Base-by-base conservation (phyloP, 1,139 yeast species). In the Yamadazyma dushanensis region DNA sequence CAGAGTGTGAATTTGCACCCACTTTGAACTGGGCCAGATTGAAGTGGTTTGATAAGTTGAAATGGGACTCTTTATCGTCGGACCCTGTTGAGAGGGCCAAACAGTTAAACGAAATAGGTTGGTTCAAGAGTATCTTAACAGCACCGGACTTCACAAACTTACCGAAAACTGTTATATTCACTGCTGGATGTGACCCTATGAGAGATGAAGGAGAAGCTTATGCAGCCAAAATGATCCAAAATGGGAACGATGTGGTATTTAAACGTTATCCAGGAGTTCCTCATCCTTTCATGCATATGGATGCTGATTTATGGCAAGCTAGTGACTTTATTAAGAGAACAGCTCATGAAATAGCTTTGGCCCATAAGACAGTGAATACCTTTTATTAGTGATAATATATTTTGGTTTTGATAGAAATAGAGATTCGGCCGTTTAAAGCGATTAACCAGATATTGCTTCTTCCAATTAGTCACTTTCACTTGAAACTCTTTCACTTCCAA, bases 201-300 rank as follows among this genome's bases (percentile, higher is more conserved):
- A 57, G 72, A 29, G 57, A 66, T 8, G 74, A 70, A 35, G 76
- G 70, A 9, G 73, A 68, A 45, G 59, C 57, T 3, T 72, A 71
- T 45, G 63, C 66, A 29, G 56, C 47, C 2, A 71, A 71, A 45
- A 49, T 72, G 41, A 45, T 51, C 32, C 47, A 50, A 17, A 61
- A 65, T 39, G 76, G 76, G 5, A 55, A 69, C 29, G 51, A 53
- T 4, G 56, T 66, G 20, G 55, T 53, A 15, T 52, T 70, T n/a
- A 53, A 50, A 16, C 49, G 70, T 20, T 70, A 67, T 44, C 57
- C 61, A n/a, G 74, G 76, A 3, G 63, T 70, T 19, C 76, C 76
- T 1, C 78, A 71, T 44, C 66, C 74, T 5, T 70, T 64, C 26
- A 67, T 71, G 74, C 74, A 62, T 28, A 69, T 71, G 76, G 70